Base-by-base conservation (phyloP, 176 grass and related monocot genomes). In the Poa pratensis region DNA sequence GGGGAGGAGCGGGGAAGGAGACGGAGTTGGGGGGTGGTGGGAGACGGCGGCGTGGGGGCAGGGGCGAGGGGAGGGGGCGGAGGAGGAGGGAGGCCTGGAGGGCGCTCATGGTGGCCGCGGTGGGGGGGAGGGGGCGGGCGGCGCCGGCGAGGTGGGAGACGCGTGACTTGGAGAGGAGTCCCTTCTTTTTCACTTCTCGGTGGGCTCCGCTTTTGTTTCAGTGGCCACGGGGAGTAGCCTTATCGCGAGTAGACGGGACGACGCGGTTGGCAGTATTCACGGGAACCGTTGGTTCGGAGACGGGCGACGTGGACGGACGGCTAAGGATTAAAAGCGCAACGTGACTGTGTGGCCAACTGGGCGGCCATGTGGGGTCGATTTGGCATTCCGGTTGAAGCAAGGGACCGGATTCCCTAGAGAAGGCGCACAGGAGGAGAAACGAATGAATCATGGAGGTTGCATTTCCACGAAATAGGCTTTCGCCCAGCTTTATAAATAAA, bases 51-150 rank as follows among this genome's bases (percentile, higher is more conserved):
- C 75, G 85, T 6, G 79, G 74, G 70, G 78, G 76, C 0, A 75
- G 73, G 58, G 91, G 73, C 5, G 91, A 84, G 71, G 83, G 77
- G 49, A 89, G 82, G 37, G 89, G 85, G 76, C 88, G 90, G 89
- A 96, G 49, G 87, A 92, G 76, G 85, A 97, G 91, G 60, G 89
- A 92, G 2, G 89, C 91, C 84, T 97, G 94, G 50, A 94, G 91
- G 53, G 89, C 87, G 52, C 42, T 88, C 94, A 97, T 97, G 87
- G 83, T 57, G 58, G 64, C 45, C 13, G 69, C 7, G 28, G 80
- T 23, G 49, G 46, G 0, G 13, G 46, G 46, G 82, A 16, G 70
- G 17, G 78, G 77, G 84, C 55, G 83, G 83, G 66, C 79, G 73
- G 70, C 87, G 87, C 75, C 85, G 76, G 66, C 74, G 82, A 73